Evolutionary conservation across 495 filamentous ascomycete species (phyloP).

Genomic region (Aspergillus conjunctus): DNA sequence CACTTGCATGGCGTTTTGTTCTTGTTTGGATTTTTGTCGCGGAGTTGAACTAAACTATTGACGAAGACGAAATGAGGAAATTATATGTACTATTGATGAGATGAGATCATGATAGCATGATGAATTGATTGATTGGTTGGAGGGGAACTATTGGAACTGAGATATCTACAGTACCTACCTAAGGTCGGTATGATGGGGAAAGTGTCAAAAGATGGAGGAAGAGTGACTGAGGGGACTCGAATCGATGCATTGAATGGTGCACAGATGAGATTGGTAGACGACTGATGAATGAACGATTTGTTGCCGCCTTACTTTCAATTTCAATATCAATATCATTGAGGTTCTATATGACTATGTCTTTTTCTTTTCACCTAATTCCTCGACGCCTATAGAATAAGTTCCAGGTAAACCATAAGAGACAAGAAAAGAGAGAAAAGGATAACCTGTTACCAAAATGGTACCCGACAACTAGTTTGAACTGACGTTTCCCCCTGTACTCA

Average conservation of each 20-base stretch:
- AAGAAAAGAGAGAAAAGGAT: background rate
- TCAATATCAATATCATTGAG: too few species aligned
- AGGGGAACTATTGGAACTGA: too few species aligned
- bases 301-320: background rate
- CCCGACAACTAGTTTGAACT: background rate
- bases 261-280: conserved; percentile 10
- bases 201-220: background rate
- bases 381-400: background rate
- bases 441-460: too few species aligned
- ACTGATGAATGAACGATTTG: conserved; percentile 24
- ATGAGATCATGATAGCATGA: conserved; percentile 13
- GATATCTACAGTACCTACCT: too few species aligned
- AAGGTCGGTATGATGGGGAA: background rate
- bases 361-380: background rate
- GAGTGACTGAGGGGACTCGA: background rate
- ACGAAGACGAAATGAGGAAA: conserved; percentile 2
- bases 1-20: conserved; percentile 14
- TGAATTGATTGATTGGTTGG: conserved; percentile 10
- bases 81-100: conserved; percentile 14
- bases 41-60: background rate
- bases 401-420: background rate
- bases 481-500: too few species aligned
- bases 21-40: conserved; percentile 9
- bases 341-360: background rate
- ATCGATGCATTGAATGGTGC: background rate